Evolutionary conservation across 352 stramenopile genomes (phyloP), one percentile per base, ranked within the genome.

Genomic region (Chrysophaeum taylorii): DNA sequence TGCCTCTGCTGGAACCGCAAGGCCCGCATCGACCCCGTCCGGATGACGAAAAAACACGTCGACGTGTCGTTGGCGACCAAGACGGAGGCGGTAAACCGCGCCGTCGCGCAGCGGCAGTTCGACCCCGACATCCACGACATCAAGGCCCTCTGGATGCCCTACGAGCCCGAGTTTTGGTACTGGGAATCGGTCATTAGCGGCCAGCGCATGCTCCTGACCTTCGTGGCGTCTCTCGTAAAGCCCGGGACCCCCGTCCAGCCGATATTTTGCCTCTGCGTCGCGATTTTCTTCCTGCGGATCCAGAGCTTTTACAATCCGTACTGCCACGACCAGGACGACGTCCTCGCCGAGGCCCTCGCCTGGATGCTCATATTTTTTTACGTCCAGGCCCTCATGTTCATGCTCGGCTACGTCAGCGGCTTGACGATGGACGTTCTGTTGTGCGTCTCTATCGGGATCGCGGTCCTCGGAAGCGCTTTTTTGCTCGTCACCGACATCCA

Each of bases 1-100:
- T 69, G 39, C 16, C 53, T 68, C 23, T 39, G 68, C 48, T 39
- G 68, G 53, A 41, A 53, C 42, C 14, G 48, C 23, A 50, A 52
- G 23, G 45, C 15, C 16, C 37, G 43, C 18, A 25, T 72, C 29
- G 41, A 72, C 53, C 48, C 48, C 48, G 25, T 60, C 48, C 18
- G n/a, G n/a, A n/a, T n/a, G n/a, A n/a, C n/a, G n/a, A n/a, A n/a
- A n/a, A n/a, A n/a, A n/a, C n/a, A n/a, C n/a, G n/a, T n/a, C n/a
- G n/a, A n/a, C n/a, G n/a, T n/a, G n/a, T n/a, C n/a, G n/a, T n/a
- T n/a, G n/a, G n/a, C n/a, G n/a, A n/a, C n/a, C n/a, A n/a, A n/a
- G n/a, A n/a, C n/a, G n/a, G n/a, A n/a, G n/a, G n/a, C n/a, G n/a
- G n/a, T n/a, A n/a, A n/a, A n/a, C n/a, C n/a, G n/a, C n/a, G n/a